Conservation (phyloP, 2,329 filamentous ascomycete genomes). For the Juglanconis juglandina region DNA sequence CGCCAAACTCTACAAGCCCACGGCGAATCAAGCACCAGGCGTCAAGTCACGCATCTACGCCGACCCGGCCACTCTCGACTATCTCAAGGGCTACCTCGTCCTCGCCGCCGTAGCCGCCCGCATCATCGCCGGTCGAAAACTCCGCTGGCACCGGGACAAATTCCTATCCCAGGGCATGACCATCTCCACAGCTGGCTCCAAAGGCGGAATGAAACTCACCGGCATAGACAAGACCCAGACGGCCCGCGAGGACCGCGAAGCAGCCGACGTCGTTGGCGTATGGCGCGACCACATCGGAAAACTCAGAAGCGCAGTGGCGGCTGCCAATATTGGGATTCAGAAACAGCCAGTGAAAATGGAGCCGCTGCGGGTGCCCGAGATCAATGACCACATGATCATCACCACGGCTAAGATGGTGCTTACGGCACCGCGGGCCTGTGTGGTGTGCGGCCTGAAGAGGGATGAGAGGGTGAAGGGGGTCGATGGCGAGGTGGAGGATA, state of each 20-base stretch:
- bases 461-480: constrained; percentile 78
- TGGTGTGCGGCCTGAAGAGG: constrained; percentile 82
- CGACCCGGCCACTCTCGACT: constrained; percentile 58
- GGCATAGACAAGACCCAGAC: constrained; percentile 80
- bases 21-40: constrained; percentile 54
- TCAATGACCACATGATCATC: constrained; percentile 66
- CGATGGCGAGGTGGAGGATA: constrained; percentile 77
- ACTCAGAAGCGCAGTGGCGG: constrained; percentile 68
- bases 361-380: constrained; percentile 61
- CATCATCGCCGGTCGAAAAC: constrained; percentile 77
- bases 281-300: constrained; percentile 77
- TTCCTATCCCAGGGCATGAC: constrained; percentile 83
- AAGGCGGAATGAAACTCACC: constrained; percentile 82
- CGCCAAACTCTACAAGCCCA: constrained; percentile 61
- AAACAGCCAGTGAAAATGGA: constrained; percentile 23
- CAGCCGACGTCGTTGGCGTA: constrained; percentile 67
- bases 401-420: constrained; percentile 69
- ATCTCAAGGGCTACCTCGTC: constrained; percentile 62
- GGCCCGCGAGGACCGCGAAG: constrained; percentile 81
- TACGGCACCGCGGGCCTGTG: constrained; percentile 70
- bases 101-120: constrained; percentile 69
- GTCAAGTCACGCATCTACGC: constrained; percentile 62
- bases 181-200: constrained; percentile 72
- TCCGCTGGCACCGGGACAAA: constrained; percentile 87
- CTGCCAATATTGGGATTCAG: constrained; percentile 50